Base-by-base conservation (phyloP, 805 yeast species). In the Saturnispora diversa region DNA sequence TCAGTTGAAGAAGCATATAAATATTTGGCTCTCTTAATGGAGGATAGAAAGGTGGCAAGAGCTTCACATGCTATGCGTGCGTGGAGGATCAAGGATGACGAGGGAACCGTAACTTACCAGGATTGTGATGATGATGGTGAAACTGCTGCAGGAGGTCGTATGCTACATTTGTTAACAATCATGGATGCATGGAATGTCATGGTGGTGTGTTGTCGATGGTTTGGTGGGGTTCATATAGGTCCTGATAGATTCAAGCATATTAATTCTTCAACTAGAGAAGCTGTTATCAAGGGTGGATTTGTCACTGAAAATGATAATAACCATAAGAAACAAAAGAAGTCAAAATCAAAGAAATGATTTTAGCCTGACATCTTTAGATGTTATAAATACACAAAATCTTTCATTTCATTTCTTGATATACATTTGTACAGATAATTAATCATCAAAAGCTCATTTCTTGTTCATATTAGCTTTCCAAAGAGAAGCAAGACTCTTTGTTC, bases 61-160 rank as follows among this genome's bases (percentile, higher is more conserved):
- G 80, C 96, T 0, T 58, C 72, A 1, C 97, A 90, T 59, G 80
- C 80, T 45, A 92, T 92, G 79, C 73, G 77, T 12, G 92, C 95
- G 0, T 88, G 90, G 81, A 65, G 97, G 47, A 80, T 92, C 3
- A 68, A 68, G 42, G 58, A 69, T n/a, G 58, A 55, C 1, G 62
- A 54, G 1, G 65, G 68, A 15, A 84, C 79, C 0, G 72, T 76
- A 0, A 67, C 71, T 27, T 72, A 69, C 35, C 92, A 84, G 51
- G 97, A 92, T 51, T 87, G 84, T 51, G 97, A 92, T 54, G 97
- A 92, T 58, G 98, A 90, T 55, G 98, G 98, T 3, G 98, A 92
- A 55, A 72, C 94, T 0, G 97, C 97, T 1, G 95, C 97, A 1
- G 98, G 98, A 8, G 77, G 88, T 5, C 65, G 96, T 43, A 64